A percentile compares a stretch with the other conserved stretches of the same genome.
phyloP scores from a whole-genome alignment of 768 basidiomycete genomes.

The Pulveroboletus sp. region DNA sequence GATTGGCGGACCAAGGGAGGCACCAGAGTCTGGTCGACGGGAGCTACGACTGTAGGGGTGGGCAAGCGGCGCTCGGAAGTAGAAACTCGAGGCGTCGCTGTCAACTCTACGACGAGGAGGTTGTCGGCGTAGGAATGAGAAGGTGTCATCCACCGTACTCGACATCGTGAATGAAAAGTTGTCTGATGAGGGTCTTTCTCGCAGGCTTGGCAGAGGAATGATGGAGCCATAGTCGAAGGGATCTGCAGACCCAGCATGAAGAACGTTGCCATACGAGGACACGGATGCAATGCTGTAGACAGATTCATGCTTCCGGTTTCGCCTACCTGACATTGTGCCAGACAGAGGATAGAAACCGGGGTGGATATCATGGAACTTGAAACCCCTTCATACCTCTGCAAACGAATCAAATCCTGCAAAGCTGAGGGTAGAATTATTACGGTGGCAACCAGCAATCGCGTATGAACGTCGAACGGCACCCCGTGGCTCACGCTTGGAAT shows the following conservation, averaged over 20 bases:
- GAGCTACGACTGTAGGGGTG: conserved; percentile 47
- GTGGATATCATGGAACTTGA: conserved; percentile 64
- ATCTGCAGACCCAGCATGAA: conserved; percentile 64
- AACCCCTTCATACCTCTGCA: conserved; percentile 74
- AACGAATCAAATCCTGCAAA: conserved; percentile 75
- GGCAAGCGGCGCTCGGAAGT: conserved; percentile 27
- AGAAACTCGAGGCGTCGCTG: no score
- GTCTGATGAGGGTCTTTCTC: conserved; percentile 56
- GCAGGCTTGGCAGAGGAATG: conserved; percentile 41
- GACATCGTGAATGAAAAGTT: no score
- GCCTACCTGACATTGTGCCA: conserved; percentile 34
- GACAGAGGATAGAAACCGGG: conserved; percentile 66
- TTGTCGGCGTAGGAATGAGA: no score
- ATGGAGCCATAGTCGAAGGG: no score
- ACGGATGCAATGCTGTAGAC: conserved; percentile 74
- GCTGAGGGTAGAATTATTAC: conserved; percentile 52
- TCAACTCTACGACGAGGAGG: no score
- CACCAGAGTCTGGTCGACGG: conserved; percentile 58
- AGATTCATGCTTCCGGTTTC: conserved; percentile 54
- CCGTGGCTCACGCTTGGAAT: conserved; percentile 34
- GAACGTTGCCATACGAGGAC: conserved; percentile 71
- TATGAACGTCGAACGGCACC: conserved; percentile 16
- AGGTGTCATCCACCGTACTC: no score
- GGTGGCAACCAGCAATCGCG: conserved; percentile 26
- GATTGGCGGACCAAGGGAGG: conserved; percentile 63